Conservation (phyloP, 305 asterid genomes). For the Euphrasia arctica region DNA sequence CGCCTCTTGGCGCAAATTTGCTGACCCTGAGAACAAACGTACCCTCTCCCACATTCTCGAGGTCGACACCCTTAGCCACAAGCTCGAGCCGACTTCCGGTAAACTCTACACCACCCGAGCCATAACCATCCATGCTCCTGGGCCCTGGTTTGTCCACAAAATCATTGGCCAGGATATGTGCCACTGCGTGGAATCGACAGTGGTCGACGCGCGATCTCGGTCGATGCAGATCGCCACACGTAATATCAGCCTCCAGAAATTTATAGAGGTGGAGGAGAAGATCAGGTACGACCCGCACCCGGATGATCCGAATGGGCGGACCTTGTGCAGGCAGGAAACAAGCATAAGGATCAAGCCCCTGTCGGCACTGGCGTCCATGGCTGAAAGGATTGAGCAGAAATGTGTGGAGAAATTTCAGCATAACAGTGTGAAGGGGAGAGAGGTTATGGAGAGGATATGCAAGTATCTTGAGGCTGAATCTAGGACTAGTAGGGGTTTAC, state of each 20-base stretch:
- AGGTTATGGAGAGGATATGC: slow-evolving; percentile 95
- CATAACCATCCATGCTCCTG: slow-evolving; percentile 83
- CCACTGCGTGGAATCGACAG: slow-evolving; percentile 86
- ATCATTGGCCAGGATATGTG: slow-evolving; percentile 85
- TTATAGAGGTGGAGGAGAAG: slow-evolving; percentile 88
- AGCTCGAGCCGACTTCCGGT: slow-evolving; percentile 59
- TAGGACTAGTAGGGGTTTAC: slow-evolving; percentile 50
- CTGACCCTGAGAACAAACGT: slow-evolving; percentile 91
- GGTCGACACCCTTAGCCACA: slow-evolving; percentile 88
- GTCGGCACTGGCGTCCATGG: slow-evolving; percentile 83
- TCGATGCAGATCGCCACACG: slow-evolving; percentile 89
- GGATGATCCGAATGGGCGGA: slow-evolving; percentile 69
- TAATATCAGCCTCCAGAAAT: slow-evolving; percentile 81
- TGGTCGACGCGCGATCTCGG: slow-evolving; percentile 69
- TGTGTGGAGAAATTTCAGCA: slow-evolving; percentile 90
- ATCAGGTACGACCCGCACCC: slow-evolving; percentile 96
- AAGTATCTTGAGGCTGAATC: slow-evolving; percentile 95
- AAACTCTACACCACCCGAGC: slow-evolving; percentile 83
- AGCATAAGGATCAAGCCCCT: slow-evolving; percentile 81
- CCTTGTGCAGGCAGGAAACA: slow-evolving; percentile 82
- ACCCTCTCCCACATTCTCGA: slow-evolving; percentile 81
- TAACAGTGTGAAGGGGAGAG: slow-evolving; percentile 89
- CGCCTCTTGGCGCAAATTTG: slow-evolving; percentile 94
- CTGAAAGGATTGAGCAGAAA: slow-evolving; percentile 85
- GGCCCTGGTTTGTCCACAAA: slow-evolving; percentile 89